Evolutionary conservation across 371 early-diverging fungal genomes (phyloP).

Genomic region (Nematocida displodere): DNA sequence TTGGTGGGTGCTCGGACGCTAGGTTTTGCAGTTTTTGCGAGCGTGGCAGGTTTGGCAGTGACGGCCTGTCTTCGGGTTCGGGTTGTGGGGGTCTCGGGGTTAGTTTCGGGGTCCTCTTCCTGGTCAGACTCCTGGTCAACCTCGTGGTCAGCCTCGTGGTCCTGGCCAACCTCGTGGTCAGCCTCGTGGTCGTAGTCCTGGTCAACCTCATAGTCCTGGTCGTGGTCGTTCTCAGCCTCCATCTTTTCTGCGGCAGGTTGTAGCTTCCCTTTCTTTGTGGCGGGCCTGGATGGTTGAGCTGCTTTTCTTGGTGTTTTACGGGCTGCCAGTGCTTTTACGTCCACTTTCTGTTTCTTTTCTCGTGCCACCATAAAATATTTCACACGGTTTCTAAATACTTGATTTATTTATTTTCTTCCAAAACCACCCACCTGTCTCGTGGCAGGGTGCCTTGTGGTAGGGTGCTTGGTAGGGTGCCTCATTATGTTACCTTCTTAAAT

Average conservation of each 20-base stretch:
- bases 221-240: neutral
- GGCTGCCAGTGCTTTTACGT: too few relatives aligned
- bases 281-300: neutral
- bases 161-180: neutral
- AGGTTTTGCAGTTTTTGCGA: neutral
- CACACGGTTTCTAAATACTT: too few relatives aligned
- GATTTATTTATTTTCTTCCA: too few relatives aligned
- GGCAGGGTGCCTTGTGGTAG: too few relatives aligned
- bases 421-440: too few relatives aligned
- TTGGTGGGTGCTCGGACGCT: neutral
- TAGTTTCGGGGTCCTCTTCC: neutral
- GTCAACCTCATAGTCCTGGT: neutral
- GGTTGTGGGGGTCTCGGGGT: neutral
- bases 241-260: neutral
- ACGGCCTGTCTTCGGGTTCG: neutral
- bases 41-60: neutral
- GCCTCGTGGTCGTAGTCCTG: neutral
- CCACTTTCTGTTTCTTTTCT: too few relatives aligned
- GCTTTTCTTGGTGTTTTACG: neutral
- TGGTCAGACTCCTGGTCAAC: neutral
- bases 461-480: neutral
- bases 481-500: conserved; percentile 39
- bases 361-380: too few relatives aligned
- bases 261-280: neutral
- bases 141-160: neutral